Base-by-base conservation (phyloP, 2,329 filamentous ascomycete genomes). In the Colletotrichum sp. region DNA sequence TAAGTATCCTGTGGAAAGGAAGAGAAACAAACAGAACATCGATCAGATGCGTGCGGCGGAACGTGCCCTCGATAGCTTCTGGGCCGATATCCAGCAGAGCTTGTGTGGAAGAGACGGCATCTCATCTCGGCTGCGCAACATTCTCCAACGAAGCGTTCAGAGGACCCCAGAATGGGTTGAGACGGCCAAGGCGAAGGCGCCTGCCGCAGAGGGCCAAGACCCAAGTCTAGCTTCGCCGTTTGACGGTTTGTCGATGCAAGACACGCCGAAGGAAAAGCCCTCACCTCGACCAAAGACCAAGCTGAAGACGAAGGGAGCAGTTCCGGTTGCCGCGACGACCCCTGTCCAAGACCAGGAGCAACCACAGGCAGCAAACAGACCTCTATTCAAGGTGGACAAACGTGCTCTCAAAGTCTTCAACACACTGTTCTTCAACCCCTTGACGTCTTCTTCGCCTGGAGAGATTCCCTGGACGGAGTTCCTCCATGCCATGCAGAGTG, bases 401-500 rank as follows among this genome's bases (percentile, higher is more conserved):
- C 81, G 82, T 2, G 78, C 83, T 2, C 77, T 83, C 66, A 85
- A 83, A 71, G 82, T 84, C 13, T 85, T 86, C 66, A 80, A 81
- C 8, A 81, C 74, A 76, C 57, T 92, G 86, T 84, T 90, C 87
- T 67, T 84, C 83, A 78, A 82, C 64, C 80, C 83, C 0, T 76
- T 71, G 1, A 74, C 75, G 0, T 82, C 79, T 0, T 82, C 87
- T 0, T 82, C 84, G 0, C 86, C 87, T 0, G 87, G 88, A 5
- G 90, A 91, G 78, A 77, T 92, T 1, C 38, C 84, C 0, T 92
- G 90, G 90, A 81, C 77, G 4, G 89, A 92, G 67, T 89, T 92
- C 74, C 78, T 91, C 5, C 86, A 88, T 73, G 89, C 90, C 0
- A 88, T 92, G 87, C 77, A 78, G 0, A 83, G 83, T 0, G 84